A percentile compares a stretch with the other conserved stretches of the same genome.
phyloP scores from a whole-genome alignment of 805 yeast species.

The Priceomyces carsonii region DNA sequence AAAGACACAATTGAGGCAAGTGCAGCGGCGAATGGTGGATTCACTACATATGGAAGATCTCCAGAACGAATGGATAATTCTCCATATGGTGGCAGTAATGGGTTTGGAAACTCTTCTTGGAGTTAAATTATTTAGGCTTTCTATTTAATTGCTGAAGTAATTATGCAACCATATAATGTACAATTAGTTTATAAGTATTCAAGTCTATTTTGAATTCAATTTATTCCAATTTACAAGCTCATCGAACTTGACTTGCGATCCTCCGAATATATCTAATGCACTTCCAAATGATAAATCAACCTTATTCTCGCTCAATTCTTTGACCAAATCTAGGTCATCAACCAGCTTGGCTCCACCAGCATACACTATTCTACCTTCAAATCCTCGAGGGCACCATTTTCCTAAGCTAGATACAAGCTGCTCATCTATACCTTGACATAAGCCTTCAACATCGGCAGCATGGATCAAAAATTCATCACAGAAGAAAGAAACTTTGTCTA shows the following conservation, averaged over 20 bases:
- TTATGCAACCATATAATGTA: too few relatives aligned
- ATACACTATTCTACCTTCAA: slow-evolving; percentile 74
- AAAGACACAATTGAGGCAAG: slow-evolving; percentile 44
- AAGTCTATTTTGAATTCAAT: too few relatives aligned
- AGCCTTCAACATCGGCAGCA: slow-evolving; percentile 98
- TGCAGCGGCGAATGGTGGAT: slow-evolving; percentile 45
- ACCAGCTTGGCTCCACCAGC: slow-evolving; percentile 94
- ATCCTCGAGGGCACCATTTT: slow-evolving; percentile 65
- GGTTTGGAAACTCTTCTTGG: slow-evolving; percentile 39
- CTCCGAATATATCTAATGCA: slow-evolving; percentile 94
- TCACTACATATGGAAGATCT: slow-evolving; percentile 48
- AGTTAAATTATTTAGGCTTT: too few relatives aligned
- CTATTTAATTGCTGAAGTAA: too few relatives aligned
- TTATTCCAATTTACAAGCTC: slow-evolving; percentile 79
- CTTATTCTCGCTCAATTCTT: slow-evolving; percentile 67
- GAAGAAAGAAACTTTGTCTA: slow-evolving; percentile 55
- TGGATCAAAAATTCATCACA: slow-evolving; percentile 90
- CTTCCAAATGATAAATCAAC: slow-evolving; percentile 94
- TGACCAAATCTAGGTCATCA: slow-evolving; percentile 67
- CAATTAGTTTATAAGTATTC: too few relatives aligned
- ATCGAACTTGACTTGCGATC: slow-evolving; percentile 68
- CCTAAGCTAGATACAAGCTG: slow-evolving; percentile 69
- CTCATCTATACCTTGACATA: slow-evolving; percentile 90
- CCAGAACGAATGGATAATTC: slow-evolving; percentile 33
- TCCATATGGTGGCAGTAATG: slow-evolving; percentile 35